Base-by-base conservation (phyloP, 2,329 filamentous ascomycete genomes). In the Diaporthe batatas region DNA sequence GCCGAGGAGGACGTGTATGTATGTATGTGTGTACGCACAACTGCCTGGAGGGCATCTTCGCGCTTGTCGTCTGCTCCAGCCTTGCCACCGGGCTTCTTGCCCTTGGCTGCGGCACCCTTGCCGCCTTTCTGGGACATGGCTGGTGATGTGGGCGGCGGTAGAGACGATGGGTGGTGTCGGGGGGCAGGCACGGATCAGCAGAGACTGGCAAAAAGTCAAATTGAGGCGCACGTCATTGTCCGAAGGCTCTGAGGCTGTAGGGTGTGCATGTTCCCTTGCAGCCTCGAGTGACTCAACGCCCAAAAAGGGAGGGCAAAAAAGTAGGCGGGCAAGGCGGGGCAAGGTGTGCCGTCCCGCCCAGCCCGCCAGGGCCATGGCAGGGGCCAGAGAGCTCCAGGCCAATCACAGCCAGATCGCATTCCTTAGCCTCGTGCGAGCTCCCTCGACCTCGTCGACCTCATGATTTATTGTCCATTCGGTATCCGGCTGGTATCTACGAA, bases 11-110 rank as follows among this genome's bases (percentile, higher is more conserved):
- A 77, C 57, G 64, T 44, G 36, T 39, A 39, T 39, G 36, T 71
- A 58, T n/a, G 34, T 11, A 58, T n/a, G 59, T n/a, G 34, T 11
- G 59, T n/a, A 85, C 86, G 75, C 81, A 88, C 86, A 75, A 89
- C 87, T 39, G 87, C 87, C 81, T 91, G 88, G 71, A 91, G 82
- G 74, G 87, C 85, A 80, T 90, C 88, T 76, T 91, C 89, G 77
- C 85, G 83, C 79, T 90, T 90, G 79, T 91, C 88, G 59, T 86
- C 84, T 36, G 79, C 76, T 55, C 75, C 82, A 76, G 84, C 84
- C 69, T 83, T 76, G 76, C 88, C 89, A 77, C 83, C 80, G 73
- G 86, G 77, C 79, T 89, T 89, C 79, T 89, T 90, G 77, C 84
- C 84, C 83, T 89, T 88, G 74, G 80, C 79, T 73, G 82, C 77